phyloP scores from a whole-genome alignment of 768 basidiomycete species.

The Podaxis sp. region DNA sequence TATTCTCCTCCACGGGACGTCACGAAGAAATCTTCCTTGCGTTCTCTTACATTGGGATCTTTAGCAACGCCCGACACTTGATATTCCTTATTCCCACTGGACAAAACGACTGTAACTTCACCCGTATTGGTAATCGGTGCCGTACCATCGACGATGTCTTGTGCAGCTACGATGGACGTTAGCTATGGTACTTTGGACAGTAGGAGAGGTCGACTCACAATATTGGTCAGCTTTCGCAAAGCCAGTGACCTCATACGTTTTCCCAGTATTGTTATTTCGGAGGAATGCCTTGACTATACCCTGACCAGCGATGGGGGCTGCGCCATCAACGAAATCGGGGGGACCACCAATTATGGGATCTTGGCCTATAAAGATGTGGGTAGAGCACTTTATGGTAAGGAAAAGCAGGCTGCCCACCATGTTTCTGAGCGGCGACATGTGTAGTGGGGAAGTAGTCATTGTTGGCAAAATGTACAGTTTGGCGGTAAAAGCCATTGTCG shows the following conservation, averaged over 20 bases:
- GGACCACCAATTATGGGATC: slow-evolving; percentile 20
- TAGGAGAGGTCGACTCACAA: too few relatives aligned
- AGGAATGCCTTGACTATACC: too few relatives aligned
- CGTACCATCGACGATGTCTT: too few relatives aligned
- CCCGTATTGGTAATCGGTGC: too few relatives aligned
- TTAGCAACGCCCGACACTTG: too few relatives aligned
- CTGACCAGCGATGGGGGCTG: too few relatives aligned
- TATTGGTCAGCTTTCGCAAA: slow-evolving; percentile 5
- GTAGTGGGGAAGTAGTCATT: slow-evolving; percentile 12
- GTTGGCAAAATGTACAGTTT: slow-evolving; percentile 10
- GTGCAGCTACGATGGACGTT: too few relatives aligned
- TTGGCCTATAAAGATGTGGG: slow-evolving; percentile 4
- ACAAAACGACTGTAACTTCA: too few relatives aligned
- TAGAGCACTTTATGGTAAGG: not conserved
- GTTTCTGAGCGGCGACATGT: slow-evolving; percentile 17
- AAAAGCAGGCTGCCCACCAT: slow-evolving; percentile 3
- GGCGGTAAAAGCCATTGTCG: slow-evolving; percentile 29
- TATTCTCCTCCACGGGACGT: slow-evolving; percentile 26
- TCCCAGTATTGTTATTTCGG: slow-evolving; percentile 1
- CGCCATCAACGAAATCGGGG: not conserved
- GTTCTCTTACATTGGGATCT: too few relatives aligned
- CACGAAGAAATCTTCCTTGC: slow-evolving; percentile 12
- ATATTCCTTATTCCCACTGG: too few relatives aligned
- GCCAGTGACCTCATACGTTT: slow-evolving; percentile 10
- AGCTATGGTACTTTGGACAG: too few relatives aligned